Evolutionary conservation across 1,284 basidiomycete genomes (phyloP), one percentile per base, ranked within the genome.

Genomic region (Rhodofomes roseus): DNA sequence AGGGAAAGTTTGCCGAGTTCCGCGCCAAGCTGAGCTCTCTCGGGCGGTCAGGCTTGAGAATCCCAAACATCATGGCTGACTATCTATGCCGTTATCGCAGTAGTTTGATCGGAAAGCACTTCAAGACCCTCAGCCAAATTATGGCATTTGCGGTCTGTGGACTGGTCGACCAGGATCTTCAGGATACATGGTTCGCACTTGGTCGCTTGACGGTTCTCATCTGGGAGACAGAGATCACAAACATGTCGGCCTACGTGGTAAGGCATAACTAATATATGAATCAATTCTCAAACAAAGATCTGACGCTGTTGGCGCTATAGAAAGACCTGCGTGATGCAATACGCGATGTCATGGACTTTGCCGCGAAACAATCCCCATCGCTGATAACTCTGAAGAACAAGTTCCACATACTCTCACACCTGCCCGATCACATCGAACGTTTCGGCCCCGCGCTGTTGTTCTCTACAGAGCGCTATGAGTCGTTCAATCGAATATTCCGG

Each of bases 41-140:
- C 1, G n/a, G 46, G 1, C 12, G 11, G 0, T 34, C 50, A 0
- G 68, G 67, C 0, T 55, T 70, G 4, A 62, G 63, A 6, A 51
- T 63, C 7, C 60, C 64, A 0, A 57, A 59, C n/a, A 56, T 67
- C n/a, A 51, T 51, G 37, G 64, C 66, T 0, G 64, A 69, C 0
- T 73, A 73, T 31, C 70, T 73, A 14, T 62, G 60, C 39, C 60
- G 52, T 0, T 71, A 73, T 51, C 62, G 63, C 7, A 68, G 68
- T 0, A 60, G 62, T 2, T 61, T 75, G 0, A 73, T 71, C 23
- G 70, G 73, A 0, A 73, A 72, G 54, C 72, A 75, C 36, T 72
- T 73, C 63, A 72, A 73, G 55, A 70, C 61, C 7, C 57, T 75
- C 1, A 58, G 59, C 2, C 73, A 75, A 46, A 57, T 71, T 0